These are phyloP conservation scores for Monoraphidium neglectum DNA, from an alignment of 139 green algal genomes.

Conservation along the genomic window DNA sequence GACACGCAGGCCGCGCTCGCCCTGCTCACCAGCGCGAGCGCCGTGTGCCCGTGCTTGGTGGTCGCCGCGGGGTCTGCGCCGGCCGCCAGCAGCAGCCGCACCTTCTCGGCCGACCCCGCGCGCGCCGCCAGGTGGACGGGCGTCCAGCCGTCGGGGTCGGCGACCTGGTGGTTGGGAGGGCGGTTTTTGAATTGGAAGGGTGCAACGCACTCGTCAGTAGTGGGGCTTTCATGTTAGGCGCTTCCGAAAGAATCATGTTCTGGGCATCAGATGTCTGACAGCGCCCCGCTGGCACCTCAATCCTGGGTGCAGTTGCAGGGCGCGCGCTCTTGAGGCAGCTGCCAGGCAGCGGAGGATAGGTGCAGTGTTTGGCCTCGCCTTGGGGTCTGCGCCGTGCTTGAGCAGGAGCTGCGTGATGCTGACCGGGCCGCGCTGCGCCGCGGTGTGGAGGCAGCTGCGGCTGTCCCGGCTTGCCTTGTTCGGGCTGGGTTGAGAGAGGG, in stretches of 20 bases:
- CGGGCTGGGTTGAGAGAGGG: too few species aligned
- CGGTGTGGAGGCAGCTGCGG: conserved; percentile 23
- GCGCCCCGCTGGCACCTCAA: too few species aligned
- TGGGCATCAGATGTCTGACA: too few species aligned
- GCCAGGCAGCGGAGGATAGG: too few species aligned
- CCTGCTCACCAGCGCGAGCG: conserved; percentile 42
- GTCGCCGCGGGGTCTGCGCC: conserved; percentile 32
- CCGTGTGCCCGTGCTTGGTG: conserved; percentile 45
- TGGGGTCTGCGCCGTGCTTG: conserved; percentile 26
- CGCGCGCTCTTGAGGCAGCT: too few species aligned
- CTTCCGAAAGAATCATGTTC: too few species aligned
- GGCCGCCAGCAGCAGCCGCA: conserved; percentile 44
- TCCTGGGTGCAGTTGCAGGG: too few species aligned
- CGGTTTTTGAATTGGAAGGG: too few species aligned
- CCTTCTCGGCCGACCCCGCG: conserved; percentile 37
- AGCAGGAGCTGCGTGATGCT: conserved; percentile 39
- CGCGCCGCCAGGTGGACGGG: conserved; percentile 66
- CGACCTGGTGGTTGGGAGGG: too few species aligned
- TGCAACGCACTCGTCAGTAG: too few species aligned
- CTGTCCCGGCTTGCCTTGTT: conserved; percentile 58
- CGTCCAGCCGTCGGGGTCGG: conserved; percentile 52
- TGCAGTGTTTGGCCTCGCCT: not conserved
- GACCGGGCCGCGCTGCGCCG: conserved; percentile 12
- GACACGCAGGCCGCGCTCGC: too few species aligned
- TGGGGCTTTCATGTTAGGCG: too few species aligned